Base-by-base conservation (phyloP, 371 early-diverging fungal species). In the Mucor lusitanicus region DNA sequence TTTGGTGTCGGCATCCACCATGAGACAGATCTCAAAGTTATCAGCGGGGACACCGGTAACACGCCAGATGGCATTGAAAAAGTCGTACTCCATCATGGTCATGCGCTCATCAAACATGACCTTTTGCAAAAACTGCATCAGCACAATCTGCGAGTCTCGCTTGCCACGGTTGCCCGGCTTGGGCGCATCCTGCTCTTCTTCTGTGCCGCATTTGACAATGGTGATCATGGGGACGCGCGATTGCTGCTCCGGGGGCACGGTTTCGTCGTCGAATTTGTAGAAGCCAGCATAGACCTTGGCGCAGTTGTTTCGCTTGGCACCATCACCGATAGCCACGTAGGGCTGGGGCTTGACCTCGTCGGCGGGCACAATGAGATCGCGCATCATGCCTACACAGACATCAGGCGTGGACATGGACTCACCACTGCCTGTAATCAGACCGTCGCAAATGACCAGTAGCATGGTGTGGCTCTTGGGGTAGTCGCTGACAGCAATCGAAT, bases 1-100 rank as follows among this genome's bases (percentile, higher is more conserved):
- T 65, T 89, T 89, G 11, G 99, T 99, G 78, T 99, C 99, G 5
- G 99, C 99, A 76, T 99, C 99, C 48, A 95, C 97, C 95, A 98
- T 97, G 63, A 99, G 85, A 42, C 95, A 87, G 39, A 93, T 85
- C 75, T 97, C 97, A 77, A 91, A 97, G 35, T 70, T 77, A 65
- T 94, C 92, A 1, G 98, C 91, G 23, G 92, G 87, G 1, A 95
- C 91, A 17, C 96, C 91, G 13, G 90, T 86, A 7, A 94, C 74
- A 6, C 84, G 80, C 85, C 92, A 91, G 62, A 99, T 94, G 63
- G 91, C 90, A 71, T 89, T 88, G 81, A 96, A 99, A 44, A 99
- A 82, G 56, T 97, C 98, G 71, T 91, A 94, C 72, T 99, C 99
- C 60, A 99, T 86, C 55, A 92, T 87, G 0, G 97, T 96, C 94